Conservation (phyloP, 2,329 filamentous ascomycete genomes). For the Cercospora nicotianae region DNA sequence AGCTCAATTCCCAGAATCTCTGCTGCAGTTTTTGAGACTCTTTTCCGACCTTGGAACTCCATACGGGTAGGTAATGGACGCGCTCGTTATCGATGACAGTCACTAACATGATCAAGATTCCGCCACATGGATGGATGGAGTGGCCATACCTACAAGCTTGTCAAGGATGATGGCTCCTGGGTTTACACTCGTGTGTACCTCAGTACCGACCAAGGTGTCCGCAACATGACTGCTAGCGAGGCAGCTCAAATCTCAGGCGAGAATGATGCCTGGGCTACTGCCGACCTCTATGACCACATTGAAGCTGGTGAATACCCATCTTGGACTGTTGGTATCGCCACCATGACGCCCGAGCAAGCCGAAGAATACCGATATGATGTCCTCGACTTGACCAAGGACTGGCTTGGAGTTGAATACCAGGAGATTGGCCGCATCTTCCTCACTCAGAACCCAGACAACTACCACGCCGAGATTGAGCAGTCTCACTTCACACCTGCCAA, state of each 20-base stretch:
- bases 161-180: slow-evolving; percentile 51
- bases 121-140: slow-evolving; percentile 25
- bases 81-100: background rate
- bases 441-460: slow-evolving; percentile 58
- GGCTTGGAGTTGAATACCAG: slow-evolving; percentile 51
- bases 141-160: slow-evolving; percentile 35
- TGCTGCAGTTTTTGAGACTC: slow-evolving; percentile 54
- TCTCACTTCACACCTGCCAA: slow-evolving; percentile 54
- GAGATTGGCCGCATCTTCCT: slow-evolving; percentile 52
- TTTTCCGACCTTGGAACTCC: slow-evolving; percentile 55
- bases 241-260: slow-evolving; percentile 50
- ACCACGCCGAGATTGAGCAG: slow-evolving; percentile 53
- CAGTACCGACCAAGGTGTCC: slow-evolving; percentile 48
- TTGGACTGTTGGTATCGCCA: slow-evolving; percentile 49
- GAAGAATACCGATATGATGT: slow-evolving; percentile 55
- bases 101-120: background rate
- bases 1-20: slow-evolving; percentile 50
- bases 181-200: slow-evolving; percentile 42
- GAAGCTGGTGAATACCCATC: slow-evolving; percentile 45
- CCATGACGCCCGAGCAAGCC: slow-evolving; percentile 50
- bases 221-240: slow-evolving; percentile 50
- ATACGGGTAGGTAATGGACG: slow-evolving; percentile 42
- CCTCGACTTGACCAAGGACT: slow-evolving; percentile 57
- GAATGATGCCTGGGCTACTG: slow-evolving; percentile 54
- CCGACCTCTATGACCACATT: slow-evolving; percentile 48